phyloP scores from a whole-genome alignment of 1,284 basidiomycete genomes.

The Schizopora paradoxa region DNA sequence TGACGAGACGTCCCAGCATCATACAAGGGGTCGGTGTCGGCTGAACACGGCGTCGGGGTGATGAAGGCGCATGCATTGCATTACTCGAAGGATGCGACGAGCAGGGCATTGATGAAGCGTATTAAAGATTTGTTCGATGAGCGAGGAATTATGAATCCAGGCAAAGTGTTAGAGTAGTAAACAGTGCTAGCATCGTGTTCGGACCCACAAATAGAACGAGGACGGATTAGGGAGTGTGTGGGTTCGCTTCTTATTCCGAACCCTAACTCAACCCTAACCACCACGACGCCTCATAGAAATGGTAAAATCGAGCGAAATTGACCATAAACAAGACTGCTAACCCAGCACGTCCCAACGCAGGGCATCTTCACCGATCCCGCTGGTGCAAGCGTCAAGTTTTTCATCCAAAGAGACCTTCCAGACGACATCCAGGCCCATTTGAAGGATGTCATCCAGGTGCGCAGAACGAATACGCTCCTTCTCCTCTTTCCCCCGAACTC shows the following conservation, averaged over 20 bases:
- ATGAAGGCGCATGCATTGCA: slow-evolving; percentile 93
- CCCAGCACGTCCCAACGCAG: slow-evolving; percentile 2
- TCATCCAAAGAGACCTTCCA: slow-evolving; percentile 71
- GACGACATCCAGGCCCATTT: slow-evolving; percentile 61
- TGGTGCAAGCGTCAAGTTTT: slow-evolving; percentile 53
- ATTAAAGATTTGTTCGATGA: slow-evolving; percentile 93
- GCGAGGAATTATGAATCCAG: slow-evolving; percentile 86
- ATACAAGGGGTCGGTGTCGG: slow-evolving; percentile 87
- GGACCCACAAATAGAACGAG: too few species aligned
- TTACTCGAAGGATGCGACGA: slow-evolving; percentile 81
- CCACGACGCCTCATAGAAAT: not conserved
- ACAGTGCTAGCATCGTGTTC: too few species aligned
- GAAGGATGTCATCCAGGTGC: slow-evolving; percentile 62
- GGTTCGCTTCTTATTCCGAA: not conserved
- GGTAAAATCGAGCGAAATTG: not conserved
- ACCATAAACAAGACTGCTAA: slow-evolving; percentile 1
- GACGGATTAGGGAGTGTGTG: not conserved
- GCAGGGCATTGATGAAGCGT: slow-evolving; percentile 85
- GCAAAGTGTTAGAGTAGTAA: slow-evolving; percentile 62
- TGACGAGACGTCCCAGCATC: slow-evolving; percentile 34
- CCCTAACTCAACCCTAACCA: slow-evolving; percentile 6
- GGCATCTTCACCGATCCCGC: not conserved
- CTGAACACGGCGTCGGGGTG: slow-evolving; percentile 92
- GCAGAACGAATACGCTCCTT: slow-evolving; percentile 18
- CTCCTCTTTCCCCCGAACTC: slow-evolving; percentile 11